Evolutionary conservation across 768 basidiomycete genomes (phyloP).

Genomic region (Tremella yokohamensis): DNA sequence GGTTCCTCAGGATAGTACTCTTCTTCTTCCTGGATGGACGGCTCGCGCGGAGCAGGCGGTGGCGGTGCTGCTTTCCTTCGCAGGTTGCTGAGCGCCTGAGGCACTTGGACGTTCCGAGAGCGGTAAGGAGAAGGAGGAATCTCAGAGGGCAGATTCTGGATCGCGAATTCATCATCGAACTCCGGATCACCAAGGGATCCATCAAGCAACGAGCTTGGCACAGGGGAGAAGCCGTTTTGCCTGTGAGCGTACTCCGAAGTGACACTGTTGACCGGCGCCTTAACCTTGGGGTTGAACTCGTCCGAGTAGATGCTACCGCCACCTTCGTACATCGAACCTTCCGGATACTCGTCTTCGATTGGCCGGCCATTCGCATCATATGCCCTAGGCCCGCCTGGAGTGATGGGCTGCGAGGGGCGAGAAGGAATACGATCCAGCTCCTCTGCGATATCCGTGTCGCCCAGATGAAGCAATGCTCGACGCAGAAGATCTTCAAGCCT

Average conservation of each 20-base stretch:
- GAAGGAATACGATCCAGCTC: constrained; percentile 22
- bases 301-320: constrained; percentile 35
- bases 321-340: constrained; percentile 35
- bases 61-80: constrained; percentile 8
- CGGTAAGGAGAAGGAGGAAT: constrained; percentile 33
- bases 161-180: constrained; percentile 43
- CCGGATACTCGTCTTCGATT: constrained; percentile 6
- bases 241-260: constrained; percentile 19
- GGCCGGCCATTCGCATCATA: background rate
- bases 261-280: constrained; percentile 37
- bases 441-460: constrained; percentile 54
- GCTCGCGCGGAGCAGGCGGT: constrained; percentile 8
- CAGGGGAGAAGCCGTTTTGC: constrained; percentile 11
- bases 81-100: constrained; percentile 17
- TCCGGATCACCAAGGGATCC: constrained; percentile 26
- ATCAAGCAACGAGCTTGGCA: constrained; percentile 31
- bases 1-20: background rate
- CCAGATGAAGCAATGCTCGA: constrained; percentile 52
- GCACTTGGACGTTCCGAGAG: constrained; percentile 19
- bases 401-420: background rate
- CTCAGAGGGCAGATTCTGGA: constrained; percentile 40
- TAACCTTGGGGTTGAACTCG: constrained; percentile 22
- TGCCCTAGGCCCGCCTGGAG: background rate
- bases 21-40: constrained; percentile 12
- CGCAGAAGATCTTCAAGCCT: constrained; percentile 56